Conservation (phyloP, 371 early-diverging fungal genomes). For the Rhizopus delemar region DNA sequence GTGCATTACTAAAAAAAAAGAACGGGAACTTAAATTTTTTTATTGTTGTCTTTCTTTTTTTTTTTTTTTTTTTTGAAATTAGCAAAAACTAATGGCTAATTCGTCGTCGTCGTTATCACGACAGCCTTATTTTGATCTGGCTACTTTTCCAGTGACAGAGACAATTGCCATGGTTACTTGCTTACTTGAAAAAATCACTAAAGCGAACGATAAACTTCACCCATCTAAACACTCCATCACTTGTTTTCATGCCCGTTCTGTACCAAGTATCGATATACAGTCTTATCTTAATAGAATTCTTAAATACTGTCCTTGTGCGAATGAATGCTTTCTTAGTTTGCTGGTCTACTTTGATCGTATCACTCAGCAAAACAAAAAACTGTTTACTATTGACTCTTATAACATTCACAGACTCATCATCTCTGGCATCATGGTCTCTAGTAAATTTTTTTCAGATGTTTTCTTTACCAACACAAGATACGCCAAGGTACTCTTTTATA, state of each 20-base stretch:
- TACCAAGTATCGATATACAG: constrained; percentile 49
- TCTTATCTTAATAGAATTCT: constrained; percentile 67
- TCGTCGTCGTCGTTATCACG: background rate
- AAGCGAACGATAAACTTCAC: constrained; percentile 25
- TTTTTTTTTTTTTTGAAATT: background rate
- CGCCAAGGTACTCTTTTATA: constrained; percentile 60
- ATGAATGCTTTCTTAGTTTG: constrained; percentile 76
- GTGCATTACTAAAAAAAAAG: background rate
- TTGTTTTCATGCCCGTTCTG: constrained; percentile 66
- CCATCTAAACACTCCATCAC: constrained; percentile 14
- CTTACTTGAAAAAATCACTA: constrained; percentile 32
- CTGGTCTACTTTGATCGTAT: constrained; percentile 79
- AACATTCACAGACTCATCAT: constrained; percentile 86
- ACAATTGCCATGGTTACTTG: constrained; percentile 39
- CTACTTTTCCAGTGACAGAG: constrained; percentile 30
- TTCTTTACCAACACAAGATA: constrained; percentile 86
- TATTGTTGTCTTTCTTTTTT: background rate
- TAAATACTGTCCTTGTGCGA: constrained; percentile 76
- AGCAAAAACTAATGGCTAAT: background rate
- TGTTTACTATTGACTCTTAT: constrained; percentile 73
- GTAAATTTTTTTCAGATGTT: constrained; percentile 83
- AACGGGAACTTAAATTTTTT: background rate
- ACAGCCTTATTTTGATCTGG: constrained; percentile 21
- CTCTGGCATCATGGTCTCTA: constrained; percentile 72
- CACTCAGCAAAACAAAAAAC: constrained; percentile 44